A percentile compares a stretch with the other conserved stretches of the same genome.
Evolutionary conservation across 805 yeast genomes (phyloP).

Genomic region (Teunomyces panamensis): DNA sequence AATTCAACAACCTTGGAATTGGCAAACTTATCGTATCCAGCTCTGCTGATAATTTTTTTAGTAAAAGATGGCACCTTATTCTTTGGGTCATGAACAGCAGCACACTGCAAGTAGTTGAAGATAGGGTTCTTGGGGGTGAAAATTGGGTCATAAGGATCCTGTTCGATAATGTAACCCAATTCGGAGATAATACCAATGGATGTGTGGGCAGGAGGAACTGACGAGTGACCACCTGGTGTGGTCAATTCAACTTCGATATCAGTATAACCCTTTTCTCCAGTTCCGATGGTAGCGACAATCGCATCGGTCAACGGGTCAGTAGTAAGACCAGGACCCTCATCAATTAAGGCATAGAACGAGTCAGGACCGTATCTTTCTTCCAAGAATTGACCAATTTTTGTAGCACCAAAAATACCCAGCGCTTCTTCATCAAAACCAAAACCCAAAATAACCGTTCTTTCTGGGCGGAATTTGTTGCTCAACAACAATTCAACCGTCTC

Average conservation of each 20-base stretch:
- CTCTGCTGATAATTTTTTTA: slow-evolving; percentile 32
- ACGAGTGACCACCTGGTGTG: slow-evolving; percentile 78
- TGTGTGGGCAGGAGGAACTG: slow-evolving; percentile 79
- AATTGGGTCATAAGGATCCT: slow-evolving; percentile 47
- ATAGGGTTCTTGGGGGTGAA: slow-evolving; percentile 59
- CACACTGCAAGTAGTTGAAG: slow-evolving; percentile 55
- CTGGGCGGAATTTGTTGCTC: slow-evolving; percentile 51
- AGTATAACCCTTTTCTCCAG: slow-evolving; percentile 50
- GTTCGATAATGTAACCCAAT: slow-evolving; percentile 54
- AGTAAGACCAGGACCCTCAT: slow-evolving; percentile 54
- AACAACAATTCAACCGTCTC: slow-evolving; percentile 56
- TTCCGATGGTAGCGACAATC: slow-evolving; percentile 47
- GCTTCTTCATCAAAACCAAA: slow-evolving; percentile 83
- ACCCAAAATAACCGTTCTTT: slow-evolving; percentile 60
- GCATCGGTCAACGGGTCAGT: slow-evolving; percentile 45
- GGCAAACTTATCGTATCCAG: slow-evolving; percentile 34
- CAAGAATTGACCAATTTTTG: slow-evolving; percentile 44
- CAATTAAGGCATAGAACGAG: slow-evolving; percentile 62
- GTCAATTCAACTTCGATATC: slow-evolving; percentile 44
- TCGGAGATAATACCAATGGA: slow-evolving; percentile 72
- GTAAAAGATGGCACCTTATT: slow-evolving; percentile 18
- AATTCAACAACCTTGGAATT: slow-evolving; percentile 22
- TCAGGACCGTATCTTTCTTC: slow-evolving; percentile 57
- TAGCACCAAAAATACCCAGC: slow-evolving; percentile 63
- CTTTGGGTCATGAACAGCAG: slow-evolving; percentile 48